A percentile compares a stretch with the other conserved stretches of the same genome.
Conservation (phyloP, 108 stramenopile genomes). For the Nitzschia sp. region DNA sequence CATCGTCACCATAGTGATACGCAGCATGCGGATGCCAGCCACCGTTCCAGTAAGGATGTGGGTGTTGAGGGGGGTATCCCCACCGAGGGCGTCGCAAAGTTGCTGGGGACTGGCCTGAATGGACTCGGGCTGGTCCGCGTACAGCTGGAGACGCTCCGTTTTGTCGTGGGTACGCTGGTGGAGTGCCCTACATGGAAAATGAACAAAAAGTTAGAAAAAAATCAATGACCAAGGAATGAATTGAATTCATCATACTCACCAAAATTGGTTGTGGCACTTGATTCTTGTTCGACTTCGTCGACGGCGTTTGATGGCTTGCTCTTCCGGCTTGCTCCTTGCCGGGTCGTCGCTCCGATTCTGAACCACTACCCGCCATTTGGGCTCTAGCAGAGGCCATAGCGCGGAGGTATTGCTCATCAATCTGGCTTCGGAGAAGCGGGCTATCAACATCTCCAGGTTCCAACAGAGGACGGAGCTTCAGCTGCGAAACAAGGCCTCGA, state of each 20-base stretch:
- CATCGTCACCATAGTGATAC: slow-evolving; percentile 37
- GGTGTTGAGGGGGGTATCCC: slow-evolving; percentile 23
- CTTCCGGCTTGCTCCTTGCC: slow-evolving; percentile 9
- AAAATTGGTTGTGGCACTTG: neutral
- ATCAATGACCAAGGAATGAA: neutral
- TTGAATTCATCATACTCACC: no score
- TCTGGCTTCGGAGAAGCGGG: slow-evolving; percentile 69
- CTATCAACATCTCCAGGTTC: slow-evolving; percentile 73
- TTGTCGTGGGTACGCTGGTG: slow-evolving; percentile 14
- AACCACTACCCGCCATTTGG: slow-evolving; percentile 48
- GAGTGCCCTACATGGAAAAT: slow-evolving; percentile 5
- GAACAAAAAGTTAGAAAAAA: neutral
- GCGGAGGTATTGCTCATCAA: slow-evolving; percentile 73
- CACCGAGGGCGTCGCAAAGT: slow-evolving; percentile 11
- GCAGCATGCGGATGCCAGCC: slow-evolving; percentile 26
- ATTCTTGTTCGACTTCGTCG: neutral
- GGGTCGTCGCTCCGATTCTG: slow-evolving; percentile 21
- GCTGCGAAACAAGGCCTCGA: slow-evolving; percentile 46
- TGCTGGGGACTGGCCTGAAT: neutral
- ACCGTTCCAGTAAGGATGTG: slow-evolving; percentile 23
- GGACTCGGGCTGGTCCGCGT: neutral
- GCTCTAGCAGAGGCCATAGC: slow-evolving; percentile 70
- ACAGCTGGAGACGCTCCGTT: neutral
- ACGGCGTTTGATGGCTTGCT: neutral
- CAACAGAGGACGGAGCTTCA: slow-evolving; percentile 52